These are phyloP conservation scores for Fusarium foetens DNA, from an alignment of 2,329 filamentous ascomycete species.

Conservation along the genomic window DNA sequence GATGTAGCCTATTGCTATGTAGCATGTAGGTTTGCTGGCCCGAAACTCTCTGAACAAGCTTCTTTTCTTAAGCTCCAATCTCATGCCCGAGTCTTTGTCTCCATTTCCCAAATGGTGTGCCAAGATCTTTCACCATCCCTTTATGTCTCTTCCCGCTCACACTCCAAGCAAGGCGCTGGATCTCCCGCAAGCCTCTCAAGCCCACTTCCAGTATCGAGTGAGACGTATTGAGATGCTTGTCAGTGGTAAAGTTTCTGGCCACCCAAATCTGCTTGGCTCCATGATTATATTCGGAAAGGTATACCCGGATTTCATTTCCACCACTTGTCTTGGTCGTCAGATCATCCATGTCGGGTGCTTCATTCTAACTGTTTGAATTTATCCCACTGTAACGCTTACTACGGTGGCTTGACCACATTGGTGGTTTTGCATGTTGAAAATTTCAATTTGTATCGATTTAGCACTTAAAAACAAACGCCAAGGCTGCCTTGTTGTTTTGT, in stretches of 20 bases:
- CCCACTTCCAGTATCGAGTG: background rate
- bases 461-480: background rate
- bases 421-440: slow-evolving; percentile 2
- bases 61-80: slow-evolving; percentile 1
- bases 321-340: slow-evolving; percentile 23
- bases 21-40: background rate
- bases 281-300: slow-evolving; percentile 9
- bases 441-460: background rate
- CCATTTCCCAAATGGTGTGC: slow-evolving; percentile 2
- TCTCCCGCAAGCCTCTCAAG: slow-evolving; percentile 27
- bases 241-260: slow-evolving; percentile 15
- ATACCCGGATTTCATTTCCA: slow-evolving; percentile 43
- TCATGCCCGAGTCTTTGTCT: background rate
- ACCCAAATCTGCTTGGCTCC: slow-evolving; percentile 1
- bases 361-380: slow-evolving; percentile 6
- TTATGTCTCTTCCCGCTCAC: slow-evolving; percentile 9
- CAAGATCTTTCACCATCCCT: slow-evolving; percentile 6
- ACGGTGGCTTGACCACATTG: background rate
- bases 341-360: slow-evolving; percentile 18
- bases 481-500: background rate
- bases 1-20: background rate
- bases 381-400: background rate
- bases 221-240: slow-evolving; percentile 6
- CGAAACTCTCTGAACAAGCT: slow-evolving; percentile 3
- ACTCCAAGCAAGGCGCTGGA: slow-evolving; percentile 8